phyloP scores from a whole-genome alignment of 768 basidiomycete genomes.

The Tricholoma hemisulphureum region DNA sequence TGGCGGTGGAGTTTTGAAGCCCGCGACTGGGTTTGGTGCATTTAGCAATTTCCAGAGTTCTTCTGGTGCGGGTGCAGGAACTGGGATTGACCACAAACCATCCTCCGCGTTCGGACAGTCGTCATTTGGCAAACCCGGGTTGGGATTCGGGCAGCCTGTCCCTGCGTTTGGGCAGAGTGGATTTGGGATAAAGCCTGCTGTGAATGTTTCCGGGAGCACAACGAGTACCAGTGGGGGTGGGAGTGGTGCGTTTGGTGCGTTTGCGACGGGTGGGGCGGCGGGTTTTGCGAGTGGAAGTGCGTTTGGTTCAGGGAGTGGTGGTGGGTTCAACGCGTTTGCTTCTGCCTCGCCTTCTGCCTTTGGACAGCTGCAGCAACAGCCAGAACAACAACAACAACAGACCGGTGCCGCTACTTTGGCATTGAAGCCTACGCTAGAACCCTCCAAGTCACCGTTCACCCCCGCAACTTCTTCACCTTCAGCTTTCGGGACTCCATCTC shows the following conservation, averaged over 20 bases:
- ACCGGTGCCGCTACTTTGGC: background rate
- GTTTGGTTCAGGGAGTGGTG: background rate
- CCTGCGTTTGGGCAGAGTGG: slow-evolving; percentile 32
- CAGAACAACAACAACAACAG: background rate
- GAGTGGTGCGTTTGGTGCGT: slow-evolving; percentile 37
- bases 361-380: slow-evolving; percentile 2
- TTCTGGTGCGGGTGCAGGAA: slow-evolving; percentile 6
- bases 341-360: background rate
- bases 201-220: slow-evolving; percentile 12
- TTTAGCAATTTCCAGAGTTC: slow-evolving; percentile 33
- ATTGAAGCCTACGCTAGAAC: background rate
- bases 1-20: slow-evolving; percentile 32
- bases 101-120: slow-evolving; percentile 22
- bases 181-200: slow-evolving; percentile 22
- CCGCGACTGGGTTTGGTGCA: slow-evolving; percentile 45
- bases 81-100: slow-evolving; percentile 2
- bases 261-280: slow-evolving; percentile 12
- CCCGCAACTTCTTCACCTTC: background rate
- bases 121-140: slow-evolving; percentile 2
- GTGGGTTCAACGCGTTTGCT: slow-evolving; percentile 1
- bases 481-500: background rate
- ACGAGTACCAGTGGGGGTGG: slow-evolving; percentile 1
- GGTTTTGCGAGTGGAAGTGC: slow-evolving; percentile 8
- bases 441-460: background rate
- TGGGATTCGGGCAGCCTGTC: slow-evolving; percentile 8